Evolutionary conservation across 352 stramenopile genomes (phyloP).

Genomic region (Phytophthora crassamura): DNA sequence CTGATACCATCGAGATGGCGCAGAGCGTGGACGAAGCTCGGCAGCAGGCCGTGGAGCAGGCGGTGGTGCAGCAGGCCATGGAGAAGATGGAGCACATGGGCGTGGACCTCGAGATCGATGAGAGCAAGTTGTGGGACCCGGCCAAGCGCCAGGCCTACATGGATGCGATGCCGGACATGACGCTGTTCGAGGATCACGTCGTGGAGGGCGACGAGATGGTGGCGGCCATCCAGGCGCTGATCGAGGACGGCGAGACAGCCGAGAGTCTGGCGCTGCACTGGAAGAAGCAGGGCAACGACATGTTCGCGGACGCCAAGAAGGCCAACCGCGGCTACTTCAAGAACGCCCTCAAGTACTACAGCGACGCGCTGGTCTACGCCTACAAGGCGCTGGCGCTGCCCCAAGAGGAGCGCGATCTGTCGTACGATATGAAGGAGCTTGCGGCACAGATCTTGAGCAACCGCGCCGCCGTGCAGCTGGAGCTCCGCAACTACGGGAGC

Average conservation of each 20-base stretch:
- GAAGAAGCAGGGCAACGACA: conserved; percentile 91
- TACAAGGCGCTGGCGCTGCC: conserved; percentile 79
- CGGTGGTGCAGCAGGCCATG: conserved; percentile 50
- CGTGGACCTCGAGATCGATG: conserved; percentile 87
- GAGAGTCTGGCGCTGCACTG: conserved; percentile 87
- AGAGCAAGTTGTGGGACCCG: conserved; percentile 88
- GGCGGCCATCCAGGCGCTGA: conserved; percentile 85
- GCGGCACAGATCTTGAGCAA: conserved; percentile 84
- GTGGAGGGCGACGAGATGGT: conserved; percentile 89
- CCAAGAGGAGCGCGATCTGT: conserved; percentile 59
- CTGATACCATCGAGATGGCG: too few relatives aligned
- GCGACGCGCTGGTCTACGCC: conserved; percentile 74
- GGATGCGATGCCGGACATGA: conserved; percentile 86
- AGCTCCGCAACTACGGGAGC: conserved; percentile 89
- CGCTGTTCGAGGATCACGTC: conserved; percentile 89
- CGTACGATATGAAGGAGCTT: conserved; percentile 75
- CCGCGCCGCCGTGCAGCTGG: conserved; percentile 79
- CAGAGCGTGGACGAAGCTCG: too few relatives aligned
- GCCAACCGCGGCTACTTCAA: conserved; percentile 74
- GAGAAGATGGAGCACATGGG: conserved; percentile 57
- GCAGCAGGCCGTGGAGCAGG: neutral
- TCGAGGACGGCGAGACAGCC: conserved; percentile 87
- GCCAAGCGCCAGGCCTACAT: conserved; percentile 84
- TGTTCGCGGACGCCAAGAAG: conserved; percentile 80
- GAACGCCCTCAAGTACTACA: conserved; percentile 85